Evolutionary conservation across 306 rosid genomes (phyloP).

Genomic region (Parietaria judaica): DNA sequence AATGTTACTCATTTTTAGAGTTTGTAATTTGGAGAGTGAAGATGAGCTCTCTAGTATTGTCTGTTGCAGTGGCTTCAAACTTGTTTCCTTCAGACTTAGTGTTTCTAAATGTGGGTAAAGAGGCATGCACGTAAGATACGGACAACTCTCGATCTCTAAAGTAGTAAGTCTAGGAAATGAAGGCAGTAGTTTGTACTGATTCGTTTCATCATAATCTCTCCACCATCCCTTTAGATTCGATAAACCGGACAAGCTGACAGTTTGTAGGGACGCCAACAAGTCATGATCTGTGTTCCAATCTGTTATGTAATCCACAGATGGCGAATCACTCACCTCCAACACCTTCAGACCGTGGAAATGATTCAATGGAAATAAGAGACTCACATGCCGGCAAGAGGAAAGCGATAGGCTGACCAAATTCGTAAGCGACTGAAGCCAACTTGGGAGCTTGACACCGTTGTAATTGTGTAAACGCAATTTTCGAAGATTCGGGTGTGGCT

Average conservation of each 20-base stretch:
- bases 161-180: constrained; percentile 2
- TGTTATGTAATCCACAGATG: constrained; percentile 1
- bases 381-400: accelerated
- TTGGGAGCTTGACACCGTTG: constrained; percentile 14
- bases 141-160: background rate
- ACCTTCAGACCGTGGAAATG: constrained; percentile 1
- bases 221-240: constrained; percentile 19
- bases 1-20: background rate
- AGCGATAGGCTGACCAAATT: background rate
- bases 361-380: background rate
- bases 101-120: background rate
- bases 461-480: background rate
- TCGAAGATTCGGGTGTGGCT: constrained; percentile 13
- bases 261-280: background rate
- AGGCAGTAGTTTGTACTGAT: background rate
- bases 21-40: background rate
- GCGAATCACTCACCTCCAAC: background rate
- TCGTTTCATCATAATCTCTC: background rate
- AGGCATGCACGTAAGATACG: constrained; percentile 12
- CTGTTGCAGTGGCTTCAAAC: background rate
- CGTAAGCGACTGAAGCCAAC: constrained; percentile 3
- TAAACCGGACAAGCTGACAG: accelerated
- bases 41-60: background rate
- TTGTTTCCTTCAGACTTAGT: background rate
- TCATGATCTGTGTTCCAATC: background rate